phyloP scores from a whole-genome alignment of 495 filamentous ascomycete species.

The Trichocladium antarcticum region DNA sequence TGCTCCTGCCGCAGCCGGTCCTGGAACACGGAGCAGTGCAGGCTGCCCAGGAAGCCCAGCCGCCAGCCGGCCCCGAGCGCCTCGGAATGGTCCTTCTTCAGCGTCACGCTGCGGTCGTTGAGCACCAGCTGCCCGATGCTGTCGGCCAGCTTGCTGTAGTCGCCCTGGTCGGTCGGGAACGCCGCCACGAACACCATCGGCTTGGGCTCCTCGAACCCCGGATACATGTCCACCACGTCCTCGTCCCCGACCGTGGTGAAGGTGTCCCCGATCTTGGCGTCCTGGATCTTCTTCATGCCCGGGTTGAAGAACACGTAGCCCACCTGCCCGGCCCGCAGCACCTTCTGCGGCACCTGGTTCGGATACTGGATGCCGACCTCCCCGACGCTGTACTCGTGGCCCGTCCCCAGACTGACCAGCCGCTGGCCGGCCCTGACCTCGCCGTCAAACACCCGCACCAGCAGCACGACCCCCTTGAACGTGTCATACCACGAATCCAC shows the following conservation, averaged over 20 bases:
- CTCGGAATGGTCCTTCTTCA: slow-evolving; percentile 88
- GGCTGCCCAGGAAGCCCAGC: slow-evolving; percentile 85
- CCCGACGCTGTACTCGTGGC: slow-evolving; percentile 77
- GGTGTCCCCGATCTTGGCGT: slow-evolving; percentile 92
- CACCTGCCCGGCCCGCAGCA: slow-evolving; percentile 81
- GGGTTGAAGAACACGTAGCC: slow-evolving; percentile 96
- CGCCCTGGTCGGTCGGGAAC: slow-evolving; percentile 80
- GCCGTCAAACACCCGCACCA: slow-evolving; percentile 89
- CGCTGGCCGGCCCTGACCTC: slow-evolving; percentile 71
- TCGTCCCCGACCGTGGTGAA: slow-evolving; percentile 78
- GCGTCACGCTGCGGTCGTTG: slow-evolving; percentile 88
- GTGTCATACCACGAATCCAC: slow-evolving; percentile 98
- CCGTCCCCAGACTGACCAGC: slow-evolving; percentile 73
- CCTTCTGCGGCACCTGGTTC: slow-evolving; percentile 65
- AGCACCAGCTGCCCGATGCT: slow-evolving; percentile 88
- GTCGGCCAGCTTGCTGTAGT: slow-evolving; percentile 81
- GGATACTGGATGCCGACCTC: slow-evolving; percentile 98
- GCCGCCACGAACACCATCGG: slow-evolving; percentile 98
- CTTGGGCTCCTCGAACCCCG: slow-evolving; percentile 94
- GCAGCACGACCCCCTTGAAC: slow-evolving; percentile 84
- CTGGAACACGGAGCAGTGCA: slow-evolving; percentile 97
- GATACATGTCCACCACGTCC: slow-evolving; percentile 63
- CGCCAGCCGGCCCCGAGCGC: slow-evolving; percentile 90
- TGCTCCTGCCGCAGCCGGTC: slow-evolving; percentile 93
- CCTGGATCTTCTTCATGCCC: slow-evolving; percentile 90